These are phyloP conservation scores for Metschnikowia baotianmanensis DNA, from an alignment of 805 yeast species.

Conservation along the genomic window DNA sequence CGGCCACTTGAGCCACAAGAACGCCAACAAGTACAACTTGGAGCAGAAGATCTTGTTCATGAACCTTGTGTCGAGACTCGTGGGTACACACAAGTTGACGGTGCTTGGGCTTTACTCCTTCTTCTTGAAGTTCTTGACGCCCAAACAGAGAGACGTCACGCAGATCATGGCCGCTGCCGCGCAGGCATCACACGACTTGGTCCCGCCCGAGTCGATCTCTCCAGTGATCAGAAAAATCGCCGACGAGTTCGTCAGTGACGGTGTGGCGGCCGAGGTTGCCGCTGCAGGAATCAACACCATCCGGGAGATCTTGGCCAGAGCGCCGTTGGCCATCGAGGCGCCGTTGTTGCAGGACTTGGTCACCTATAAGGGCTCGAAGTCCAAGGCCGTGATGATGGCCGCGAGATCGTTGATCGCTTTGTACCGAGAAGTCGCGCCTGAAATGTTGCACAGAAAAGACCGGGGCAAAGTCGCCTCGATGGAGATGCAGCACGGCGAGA, in stretches of 20 bases:
- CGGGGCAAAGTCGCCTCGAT: constrained; percentile 91
- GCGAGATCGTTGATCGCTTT: constrained; percentile 83
- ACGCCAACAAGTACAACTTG: constrained; percentile 66
- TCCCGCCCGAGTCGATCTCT: constrained; percentile 88
- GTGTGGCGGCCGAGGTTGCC: constrained; percentile 97
- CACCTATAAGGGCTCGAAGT: constrained; percentile 88
- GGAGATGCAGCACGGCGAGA: constrained; percentile 62
- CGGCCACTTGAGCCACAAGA: constrained; percentile 68
- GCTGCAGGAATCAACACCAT: constrained; percentile 97
- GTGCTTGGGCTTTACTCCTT: constrained; percentile 87
- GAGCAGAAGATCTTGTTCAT: constrained; percentile 88
- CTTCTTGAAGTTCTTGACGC: constrained; percentile 85
- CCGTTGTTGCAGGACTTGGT: constrained; percentile 84
- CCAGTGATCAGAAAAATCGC: constrained; percentile 89
- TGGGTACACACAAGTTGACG: constrained; percentile 92
- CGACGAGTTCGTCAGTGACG: constrained; percentile 96
- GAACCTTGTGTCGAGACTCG: constrained; percentile 82
- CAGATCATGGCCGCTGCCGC: constrained; percentile 97
- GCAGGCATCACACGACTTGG: constrained; percentile 93
- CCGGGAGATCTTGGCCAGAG: constrained; percentile 88
- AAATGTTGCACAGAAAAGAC: constrained; percentile 85
- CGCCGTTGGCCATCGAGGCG: constrained; percentile 90
- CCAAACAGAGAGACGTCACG: constrained; percentile 92
- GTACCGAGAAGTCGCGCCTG: constrained; percentile 95
- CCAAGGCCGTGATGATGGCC: constrained; percentile 93